Evolutionary conservation across 1,284 basidiomycete species (phyloP), one percentile per base, ranked within the genome.

Genomic region (Puccinia sorghi): DNA sequence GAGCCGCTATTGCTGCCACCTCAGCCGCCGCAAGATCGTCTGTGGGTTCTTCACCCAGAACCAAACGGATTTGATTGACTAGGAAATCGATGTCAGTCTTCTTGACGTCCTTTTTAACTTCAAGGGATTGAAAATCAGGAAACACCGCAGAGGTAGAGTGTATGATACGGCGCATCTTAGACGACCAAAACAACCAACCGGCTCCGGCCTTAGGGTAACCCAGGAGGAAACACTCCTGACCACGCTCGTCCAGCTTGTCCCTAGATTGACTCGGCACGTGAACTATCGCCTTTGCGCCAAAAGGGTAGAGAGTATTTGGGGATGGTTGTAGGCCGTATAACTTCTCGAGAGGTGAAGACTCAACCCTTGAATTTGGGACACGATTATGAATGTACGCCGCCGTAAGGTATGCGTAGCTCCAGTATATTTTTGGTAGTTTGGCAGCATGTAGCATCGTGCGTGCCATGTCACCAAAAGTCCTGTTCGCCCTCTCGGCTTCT

Each of bases 151-250:
- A 43, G 37, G 39, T 66, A 0, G 39, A 66, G 32, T 46, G n/a
- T 1, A 59, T n/a, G 2, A 15, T 32, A 0, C 11, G 25, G 8
- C 9, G 12, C 7, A 12, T 8, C 3, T 46, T 59, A 12, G 56
- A n/a, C 11, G 11, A 15, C 32, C 22, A 61, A 9, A 73, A 73
- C 3, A 73, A 25, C 71, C 71, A 73, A 0, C 71, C 71, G 2
- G 56, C 22, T 13, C 72, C 64, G 22, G 64, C 17, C 6, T 5
- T 39, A 5, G 64, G 46, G 46, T 43, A 66, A 3, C 39, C 46
- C 1, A 66, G 64, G 0, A 66, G 39, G 3, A 13, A 4, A 4
- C 39, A 0, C 27, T 66, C 20, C 1, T 4, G 15, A 12, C 11
- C 39, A 11, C 64, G n/a, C 39, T 22, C 64, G n/a, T 66, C 37